phyloP scores from a whole-genome alignment of 108 stramenopile genomes.

The Asterionellopsis glacialis region DNA sequence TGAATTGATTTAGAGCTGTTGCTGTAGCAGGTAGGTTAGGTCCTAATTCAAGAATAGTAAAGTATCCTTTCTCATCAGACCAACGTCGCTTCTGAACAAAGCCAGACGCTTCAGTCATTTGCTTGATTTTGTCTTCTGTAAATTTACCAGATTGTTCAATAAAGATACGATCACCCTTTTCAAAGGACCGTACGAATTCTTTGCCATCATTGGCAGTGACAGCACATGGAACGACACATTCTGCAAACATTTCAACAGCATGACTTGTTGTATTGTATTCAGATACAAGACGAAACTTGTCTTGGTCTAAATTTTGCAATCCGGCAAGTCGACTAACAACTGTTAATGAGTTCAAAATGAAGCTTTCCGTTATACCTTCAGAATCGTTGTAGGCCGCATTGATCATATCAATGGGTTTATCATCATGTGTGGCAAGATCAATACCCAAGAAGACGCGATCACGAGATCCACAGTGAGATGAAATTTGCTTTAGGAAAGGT shows the following conservation, averaged over 20 bases:
- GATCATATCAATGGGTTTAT: not conserved
- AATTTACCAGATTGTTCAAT: constrained; percentile 2
- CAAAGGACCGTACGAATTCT: too few species aligned
- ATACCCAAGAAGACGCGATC: too few species aligned
- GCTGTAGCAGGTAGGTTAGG: not conserved
- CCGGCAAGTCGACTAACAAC: not conserved
- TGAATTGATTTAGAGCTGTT: too few species aligned
- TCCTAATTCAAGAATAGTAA: not conserved
- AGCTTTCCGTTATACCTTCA: not conserved
- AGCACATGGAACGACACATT: too few species aligned
- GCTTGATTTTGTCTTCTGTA: not conserved
- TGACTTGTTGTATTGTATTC: not conserved
- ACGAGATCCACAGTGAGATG: too few species aligned
- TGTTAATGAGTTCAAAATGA: not conserved
- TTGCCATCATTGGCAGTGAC: too few species aligned
- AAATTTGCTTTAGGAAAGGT: too few species aligned
- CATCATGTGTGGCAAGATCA: not conserved
- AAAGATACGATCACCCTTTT: not conserved
- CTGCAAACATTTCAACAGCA: not conserved
- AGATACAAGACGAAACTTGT: not conserved
- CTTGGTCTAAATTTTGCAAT: not conserved
- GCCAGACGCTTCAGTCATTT: not conserved
- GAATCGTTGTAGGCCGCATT: constrained; percentile 5
- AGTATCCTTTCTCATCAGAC: not conserved
- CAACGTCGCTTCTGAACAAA: constrained; percentile 2